Conservation (phyloP, 2,329 filamentous ascomycete genomes). For the Aspergillus aculeatinus region DNA sequence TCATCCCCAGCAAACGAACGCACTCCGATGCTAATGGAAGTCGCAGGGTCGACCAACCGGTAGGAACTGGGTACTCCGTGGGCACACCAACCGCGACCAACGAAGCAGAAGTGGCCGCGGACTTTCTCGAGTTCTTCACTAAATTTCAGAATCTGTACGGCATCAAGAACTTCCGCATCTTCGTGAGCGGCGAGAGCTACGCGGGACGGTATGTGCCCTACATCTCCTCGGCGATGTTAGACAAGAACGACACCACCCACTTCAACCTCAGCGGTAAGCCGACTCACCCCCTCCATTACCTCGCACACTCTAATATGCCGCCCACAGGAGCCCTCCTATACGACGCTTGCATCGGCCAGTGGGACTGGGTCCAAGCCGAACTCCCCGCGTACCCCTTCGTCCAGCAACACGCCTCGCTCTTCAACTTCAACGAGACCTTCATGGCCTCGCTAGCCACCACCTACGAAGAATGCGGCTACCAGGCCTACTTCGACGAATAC, state of each 20-base stretch:
- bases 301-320: not conserved
- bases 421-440: constrained; percentile 48
- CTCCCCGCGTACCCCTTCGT: constrained; percentile 44
- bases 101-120: constrained; percentile 65
- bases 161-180: constrained; percentile 68
- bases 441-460: constrained; percentile 39
- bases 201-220: constrained; percentile 70
- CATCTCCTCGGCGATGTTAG: constrained; percentile 71
- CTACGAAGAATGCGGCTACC: constrained; percentile 49
- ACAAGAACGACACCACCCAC: constrained; percentile 65
- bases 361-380: constrained; percentile 32
- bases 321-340: constrained; percentile 61
- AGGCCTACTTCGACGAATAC: constrained; percentile 48
- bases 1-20: no score
- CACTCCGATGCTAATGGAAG: no score
- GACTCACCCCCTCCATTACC: no score
- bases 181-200: constrained; percentile 72
- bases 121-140: constrained; percentile 77
- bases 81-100: constrained; percentile 64
- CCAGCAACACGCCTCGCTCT: constrained; percentile 37
- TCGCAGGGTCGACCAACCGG: constrained; percentile 38
- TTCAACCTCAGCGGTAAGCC: constrained; percentile 62
- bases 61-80: constrained; percentile 66
- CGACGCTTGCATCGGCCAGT: constrained; percentile 59
- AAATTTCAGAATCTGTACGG: constrained; percentile 72